Percentiles rank a stretch among this genome's conserved stretches.
phyloP scores from a whole-genome alignment of 345 rosid species.

The Isatis tinctoria region DNA sequence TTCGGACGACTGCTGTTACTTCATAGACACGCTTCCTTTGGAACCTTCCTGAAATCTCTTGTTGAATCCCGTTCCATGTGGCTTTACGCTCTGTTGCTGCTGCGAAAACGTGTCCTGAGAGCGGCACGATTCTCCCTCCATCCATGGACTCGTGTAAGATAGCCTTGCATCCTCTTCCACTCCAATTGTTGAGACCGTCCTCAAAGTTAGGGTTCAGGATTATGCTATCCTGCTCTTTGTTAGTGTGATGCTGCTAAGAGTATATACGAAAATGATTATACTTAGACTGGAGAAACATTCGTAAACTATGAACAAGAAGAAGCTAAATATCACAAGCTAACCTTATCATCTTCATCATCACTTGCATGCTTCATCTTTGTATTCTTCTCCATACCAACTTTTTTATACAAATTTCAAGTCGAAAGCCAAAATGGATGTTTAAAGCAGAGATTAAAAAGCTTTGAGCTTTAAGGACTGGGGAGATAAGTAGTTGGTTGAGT shows the following conservation, averaged over 20 bases:
- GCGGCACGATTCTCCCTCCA: constrained; percentile 54
- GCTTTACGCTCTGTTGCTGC: constrained; percentile 61
- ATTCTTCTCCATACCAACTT: constrained; percentile 9
- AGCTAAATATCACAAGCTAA: neutral
- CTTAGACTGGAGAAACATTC: neutral
- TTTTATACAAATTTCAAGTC: neutral
- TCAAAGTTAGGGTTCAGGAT: constrained; percentile 73
- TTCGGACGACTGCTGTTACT: constrained; percentile 59
- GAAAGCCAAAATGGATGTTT: neutral
- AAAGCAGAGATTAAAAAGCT: neutral
- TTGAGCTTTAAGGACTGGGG: neutral
- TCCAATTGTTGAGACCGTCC: constrained; percentile 71
- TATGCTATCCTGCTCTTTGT: constrained; percentile 38
- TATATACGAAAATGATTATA: neutral
- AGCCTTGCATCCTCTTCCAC: constrained; percentile 74
- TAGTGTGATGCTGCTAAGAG: constrained; percentile 11
- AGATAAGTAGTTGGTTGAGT: neutral
- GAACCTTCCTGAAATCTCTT: constrained; percentile 69
- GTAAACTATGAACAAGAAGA: neutral
- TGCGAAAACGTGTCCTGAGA: constrained; percentile 60
- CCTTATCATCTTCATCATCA: constrained; percentile 16
- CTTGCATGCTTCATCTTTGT: constrained; percentile 7
- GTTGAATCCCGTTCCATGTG: constrained; percentile 89
- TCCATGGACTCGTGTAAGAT: constrained; percentile 60
- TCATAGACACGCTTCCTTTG: constrained; percentile 65